Base-by-base conservation (phyloP, 306 rosid species). In the Rosa rugosa region DNA sequence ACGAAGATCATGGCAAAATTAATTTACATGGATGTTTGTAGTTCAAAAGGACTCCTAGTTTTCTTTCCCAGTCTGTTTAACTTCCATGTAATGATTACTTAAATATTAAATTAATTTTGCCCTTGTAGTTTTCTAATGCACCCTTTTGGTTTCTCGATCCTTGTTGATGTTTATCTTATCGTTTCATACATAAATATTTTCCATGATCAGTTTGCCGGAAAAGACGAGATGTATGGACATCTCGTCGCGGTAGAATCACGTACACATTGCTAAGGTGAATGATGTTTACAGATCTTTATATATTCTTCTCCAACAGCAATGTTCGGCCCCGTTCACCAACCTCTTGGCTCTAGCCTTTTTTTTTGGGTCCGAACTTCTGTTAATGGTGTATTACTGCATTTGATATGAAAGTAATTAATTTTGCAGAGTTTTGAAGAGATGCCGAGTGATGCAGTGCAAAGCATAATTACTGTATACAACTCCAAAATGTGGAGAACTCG, bases 11-110 rank as follows among this genome's bases (percentile, higher is more conserved):
- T 11, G 49, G 11, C 49, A 5, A 11, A 2, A 11, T 50, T 50
- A 50, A 14, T 14, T 50, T 50, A 16, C 56, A 16, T 50, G 56
- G 6, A 16, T 50, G 62, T 54, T 54, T 18, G 25, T 17, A 54
- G 23, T 54, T 54, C 7, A 7, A 13, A 20, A 20, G 25, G 25
- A 5, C 22, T 69, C 74, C 54, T 69, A 11, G 74, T 69, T 69
- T 23, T 44, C 22, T 69, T 68, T 45, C 73, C 56, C 56, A 70
- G 74, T 70, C 41, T 13, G 56, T 70, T 69, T 6, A 70, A 1
- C 36, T 70, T 70, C 56, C 40, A 23, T 44, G 40, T 45, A 23
- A 16, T 18, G 16, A 11, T 47, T 13, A 47, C 51, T 47, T 42
- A 6, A 5, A 42, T 42, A 44, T 44, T 44, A 8, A 6, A 44